Evolutionary conservation across 805 yeast genomes (phyloP).

Genomic region (Candida pini): DNA sequence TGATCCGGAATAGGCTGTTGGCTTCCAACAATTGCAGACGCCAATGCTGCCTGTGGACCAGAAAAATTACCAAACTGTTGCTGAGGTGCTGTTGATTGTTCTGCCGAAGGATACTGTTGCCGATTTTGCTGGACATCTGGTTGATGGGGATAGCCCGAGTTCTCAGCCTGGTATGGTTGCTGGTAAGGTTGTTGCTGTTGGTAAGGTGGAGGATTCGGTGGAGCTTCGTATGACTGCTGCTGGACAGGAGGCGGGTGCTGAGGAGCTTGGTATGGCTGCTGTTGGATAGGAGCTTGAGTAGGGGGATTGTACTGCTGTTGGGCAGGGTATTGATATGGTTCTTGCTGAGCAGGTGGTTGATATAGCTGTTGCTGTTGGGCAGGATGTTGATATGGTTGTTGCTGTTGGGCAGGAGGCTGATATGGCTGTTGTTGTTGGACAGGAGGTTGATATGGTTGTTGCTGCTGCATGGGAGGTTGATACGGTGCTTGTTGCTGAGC

Average conservation of each 20-base stretch:
- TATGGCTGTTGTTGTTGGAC: conserved; percentile 13
- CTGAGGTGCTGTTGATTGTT: not conserved
- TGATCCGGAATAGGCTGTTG: not conserved
- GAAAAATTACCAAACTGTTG: too few species aligned
- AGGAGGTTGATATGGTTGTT: conserved; percentile 16
- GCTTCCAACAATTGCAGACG: too few species aligned
- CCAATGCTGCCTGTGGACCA: too few species aligned
- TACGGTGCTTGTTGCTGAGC: conserved; percentile 7
- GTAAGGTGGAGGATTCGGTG: conserved; percentile 5
- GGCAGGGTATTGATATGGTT: not conserved
- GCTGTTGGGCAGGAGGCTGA: conserved; percentile 1
- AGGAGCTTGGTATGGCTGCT: conserved; percentile 1
- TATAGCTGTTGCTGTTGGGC: conserved; percentile 6
- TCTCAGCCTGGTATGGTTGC: conserved; percentile 4
- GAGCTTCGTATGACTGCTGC: conserved; percentile 1
- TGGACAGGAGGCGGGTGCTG: conserved; percentile 6
- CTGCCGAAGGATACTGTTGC: conserved; percentile 1
- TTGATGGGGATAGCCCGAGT: conserved; percentile 2
- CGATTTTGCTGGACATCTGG: conserved; percentile 1
- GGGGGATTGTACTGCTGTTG: not conserved
- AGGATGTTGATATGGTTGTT: conserved; percentile 5
- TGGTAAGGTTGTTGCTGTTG: conserved; percentile 3
- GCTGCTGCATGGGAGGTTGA: not conserved
- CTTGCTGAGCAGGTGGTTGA: not conserved
- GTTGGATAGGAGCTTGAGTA: conserved; percentile 2